A percentile compares a stretch with the other conserved stretches of the same genome.
These are phyloP conservation scores for Pyrenopolyporus hunteri DNA, from an alignment of 495 filamentous ascomycete species.

Conservation along the genomic window DNA sequence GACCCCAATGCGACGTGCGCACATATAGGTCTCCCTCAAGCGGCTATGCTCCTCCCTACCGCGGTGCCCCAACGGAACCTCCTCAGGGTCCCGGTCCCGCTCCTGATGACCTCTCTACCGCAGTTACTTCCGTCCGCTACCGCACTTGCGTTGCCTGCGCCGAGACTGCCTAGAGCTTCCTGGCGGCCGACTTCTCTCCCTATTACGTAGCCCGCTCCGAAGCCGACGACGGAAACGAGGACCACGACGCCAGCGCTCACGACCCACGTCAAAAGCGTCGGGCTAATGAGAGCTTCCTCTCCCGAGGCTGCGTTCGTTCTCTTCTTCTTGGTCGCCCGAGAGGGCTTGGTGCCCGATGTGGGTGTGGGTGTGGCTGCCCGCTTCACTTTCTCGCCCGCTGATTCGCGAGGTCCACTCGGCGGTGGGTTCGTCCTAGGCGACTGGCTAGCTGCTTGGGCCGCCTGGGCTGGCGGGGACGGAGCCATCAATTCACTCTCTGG, in stretches of 20 bases:
- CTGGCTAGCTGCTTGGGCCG: slow-evolving; percentile 36
- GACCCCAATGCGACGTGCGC: slow-evolving; percentile 10
- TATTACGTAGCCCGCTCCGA: slow-evolving; percentile 89
- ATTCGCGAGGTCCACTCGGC: slow-evolving; percentile 27
- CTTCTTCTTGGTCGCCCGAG: slow-evolving; percentile 63
- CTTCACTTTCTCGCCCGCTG: slow-evolving; percentile 56
- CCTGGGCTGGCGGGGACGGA: slow-evolving; percentile 32
- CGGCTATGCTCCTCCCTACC: slow-evolving; percentile 49
- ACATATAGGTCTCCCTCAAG: slow-evolving; percentile 34
- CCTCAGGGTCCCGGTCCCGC: slow-evolving; percentile 49
- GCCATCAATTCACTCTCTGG: slow-evolving; percentile 75
- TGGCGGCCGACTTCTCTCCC: slow-evolving; percentile 79
- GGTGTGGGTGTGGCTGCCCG: slow-evolving; percentile 50
- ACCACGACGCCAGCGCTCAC: slow-evolving; percentile 92
- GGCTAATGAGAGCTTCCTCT: slow-evolving; percentile 58
- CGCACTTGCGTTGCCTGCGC: slow-evolving; percentile 49
- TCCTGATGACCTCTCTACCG: slow-evolving; percentile 51
- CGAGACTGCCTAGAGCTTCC: slow-evolving; percentile 55
- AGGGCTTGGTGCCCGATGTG: slow-evolving; percentile 41
- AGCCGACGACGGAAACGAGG: slow-evolving; percentile 87
- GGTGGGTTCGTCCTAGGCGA: slow-evolving; percentile 21
- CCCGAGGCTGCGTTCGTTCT: slow-evolving; percentile 39
- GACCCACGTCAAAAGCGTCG: slow-evolving; percentile 88
- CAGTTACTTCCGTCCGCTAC: slow-evolving; percentile 42
- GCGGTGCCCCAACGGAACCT: slow-evolving; percentile 54